These are phyloP conservation scores for Tetrahymena malaccensis DNA, from an alignment of 73 alveolate genomes.

Conservation along the genomic window DNA sequence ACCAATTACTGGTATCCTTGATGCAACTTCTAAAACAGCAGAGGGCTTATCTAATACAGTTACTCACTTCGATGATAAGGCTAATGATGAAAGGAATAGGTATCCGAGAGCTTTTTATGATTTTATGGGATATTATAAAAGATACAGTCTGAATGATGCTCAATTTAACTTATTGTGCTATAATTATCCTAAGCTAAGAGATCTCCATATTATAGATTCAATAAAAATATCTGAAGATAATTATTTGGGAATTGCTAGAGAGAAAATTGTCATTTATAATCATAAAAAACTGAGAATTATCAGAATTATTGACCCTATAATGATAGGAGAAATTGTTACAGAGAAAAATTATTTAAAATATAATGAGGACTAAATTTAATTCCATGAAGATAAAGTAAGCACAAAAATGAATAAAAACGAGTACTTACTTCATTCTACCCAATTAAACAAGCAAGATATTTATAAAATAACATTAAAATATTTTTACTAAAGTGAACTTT, in stretches of 20 bases:
- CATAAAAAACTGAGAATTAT: background rate
- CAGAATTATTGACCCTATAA: background rate
- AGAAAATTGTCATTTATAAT: background rate
- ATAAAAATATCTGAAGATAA: background rate
- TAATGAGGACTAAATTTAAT: background rate
- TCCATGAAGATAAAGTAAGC: background rate
- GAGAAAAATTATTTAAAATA: background rate
- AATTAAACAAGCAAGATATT: background rate
- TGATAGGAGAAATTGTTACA: background rate
- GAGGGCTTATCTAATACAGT: slow-evolving; percentile 90
- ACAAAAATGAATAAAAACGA: background rate
- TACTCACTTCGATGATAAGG: slow-evolving; percentile 56
- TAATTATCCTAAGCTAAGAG: background rate
- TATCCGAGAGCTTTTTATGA: slow-evolving; percentile 86
- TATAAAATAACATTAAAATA: background rate
- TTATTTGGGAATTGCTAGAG: background rate
- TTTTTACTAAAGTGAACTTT: background rate
- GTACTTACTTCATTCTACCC: background rate
- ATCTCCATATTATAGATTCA: background rate
- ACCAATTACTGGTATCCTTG: slow-evolving; percentile 87
- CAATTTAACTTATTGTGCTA: background rate
- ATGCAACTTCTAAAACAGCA: slow-evolving; percentile 78
- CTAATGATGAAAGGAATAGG: slow-evolving; percentile 69
- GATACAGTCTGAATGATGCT: slow-evolving; percentile 1
- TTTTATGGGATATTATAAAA: slow-evolving; percentile 7